These are phyloP conservation scores for Mucor indicus DNA, from an alignment of 371 early-diverging fungal genomes.

Conservation along the genomic window DNA sequence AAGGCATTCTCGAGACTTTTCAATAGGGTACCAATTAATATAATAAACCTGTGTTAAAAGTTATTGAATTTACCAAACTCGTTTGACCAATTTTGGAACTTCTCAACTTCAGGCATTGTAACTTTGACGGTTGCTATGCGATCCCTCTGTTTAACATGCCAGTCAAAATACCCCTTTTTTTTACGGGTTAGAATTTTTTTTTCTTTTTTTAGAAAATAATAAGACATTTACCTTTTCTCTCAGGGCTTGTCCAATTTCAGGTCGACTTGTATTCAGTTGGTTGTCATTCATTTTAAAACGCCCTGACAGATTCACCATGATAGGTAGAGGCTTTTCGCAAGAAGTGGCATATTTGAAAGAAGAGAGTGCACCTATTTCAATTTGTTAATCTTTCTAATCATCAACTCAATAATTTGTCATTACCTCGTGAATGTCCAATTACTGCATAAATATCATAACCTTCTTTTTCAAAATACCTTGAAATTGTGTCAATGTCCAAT, in stretches of 20 bases:
- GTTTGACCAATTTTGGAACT: constrained; percentile 35
- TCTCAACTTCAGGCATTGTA: constrained; percentile 34
- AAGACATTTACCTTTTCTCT: constrained; percentile 18
- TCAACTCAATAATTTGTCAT: not conserved
- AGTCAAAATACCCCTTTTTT: constrained; percentile 40
- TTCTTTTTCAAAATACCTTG: constrained; percentile 48
- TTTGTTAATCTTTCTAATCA: not conserved
- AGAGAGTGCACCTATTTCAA: constrained; percentile 48
- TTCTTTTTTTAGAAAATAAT: not conserved
- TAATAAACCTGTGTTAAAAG: not conserved
- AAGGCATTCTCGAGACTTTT: constrained; percentile 47
- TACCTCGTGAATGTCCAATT: constrained; percentile 60
- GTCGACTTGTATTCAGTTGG: constrained; percentile 25
- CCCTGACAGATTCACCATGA: constrained; percentile 52
- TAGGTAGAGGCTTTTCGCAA: constrained; percentile 33
- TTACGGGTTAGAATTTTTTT: not conserved
- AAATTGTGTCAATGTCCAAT: constrained; percentile 54
- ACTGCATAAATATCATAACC: constrained; percentile 59
- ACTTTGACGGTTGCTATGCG: constrained; percentile 30
- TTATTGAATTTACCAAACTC: constrained; percentile 26
- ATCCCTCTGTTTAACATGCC: constrained; percentile 36
- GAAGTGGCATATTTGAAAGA: constrained; percentile 53
- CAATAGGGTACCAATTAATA: not conserved
- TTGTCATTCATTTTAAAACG: constrained; percentile 54
- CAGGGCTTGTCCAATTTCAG: constrained; percentile 31